Base-by-base conservation (phyloP, 2,329 filamentous ascomycete species). In the Diaporthe sp. region DNA sequence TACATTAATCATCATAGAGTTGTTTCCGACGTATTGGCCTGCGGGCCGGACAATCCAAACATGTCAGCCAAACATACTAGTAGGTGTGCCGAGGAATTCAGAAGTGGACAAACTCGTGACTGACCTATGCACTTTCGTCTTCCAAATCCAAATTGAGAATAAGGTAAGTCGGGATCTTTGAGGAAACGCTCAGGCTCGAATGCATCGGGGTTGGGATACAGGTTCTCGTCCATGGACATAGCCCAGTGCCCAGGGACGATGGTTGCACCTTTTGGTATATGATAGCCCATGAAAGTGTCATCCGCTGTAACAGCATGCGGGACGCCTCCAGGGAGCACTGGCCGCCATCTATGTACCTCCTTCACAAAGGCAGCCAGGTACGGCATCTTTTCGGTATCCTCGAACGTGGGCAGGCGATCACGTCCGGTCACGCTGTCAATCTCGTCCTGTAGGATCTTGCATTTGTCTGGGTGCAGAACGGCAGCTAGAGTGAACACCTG, bases 401-500 rank as follows among this genome's bases (percentile, higher is more conserved):
- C 79, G 78, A 83, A 83, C 4, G 76, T 82, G 1, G 85, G 85
- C 30, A 85, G 76, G 9, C 86, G 81, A 40, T 82, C 78, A n/a
- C 60, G 60, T 1, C 86, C 86, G 25, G 86, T 79, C 10, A 85
- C 81, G 4, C 78, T 76, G 73, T 88, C 86, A 8, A 88, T 76
- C 66, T 86, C 84, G 0, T 77, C 76, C 47, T 85, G 84, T 85
- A 50, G 78, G 80, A 75, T 77, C 83, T 73, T 88, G 86, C 0
- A 88, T 84, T 66, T 66, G n/a, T 82, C 83, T 7, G 80, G 80
- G 42, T 85, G 84, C 8, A 85, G 80, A 3, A 81, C 61, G 86
- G 89, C 87, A 10, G 88, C 88, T 38, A 86, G 80, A 1, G 87
- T 79, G 75, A 88, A 87, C 3, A 81, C 82, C 52, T 83, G 80